Evolutionary conservation across 176 grass and related monocot species (phyloP).

Genomic region (Rhynchospora tenuis): DNA sequence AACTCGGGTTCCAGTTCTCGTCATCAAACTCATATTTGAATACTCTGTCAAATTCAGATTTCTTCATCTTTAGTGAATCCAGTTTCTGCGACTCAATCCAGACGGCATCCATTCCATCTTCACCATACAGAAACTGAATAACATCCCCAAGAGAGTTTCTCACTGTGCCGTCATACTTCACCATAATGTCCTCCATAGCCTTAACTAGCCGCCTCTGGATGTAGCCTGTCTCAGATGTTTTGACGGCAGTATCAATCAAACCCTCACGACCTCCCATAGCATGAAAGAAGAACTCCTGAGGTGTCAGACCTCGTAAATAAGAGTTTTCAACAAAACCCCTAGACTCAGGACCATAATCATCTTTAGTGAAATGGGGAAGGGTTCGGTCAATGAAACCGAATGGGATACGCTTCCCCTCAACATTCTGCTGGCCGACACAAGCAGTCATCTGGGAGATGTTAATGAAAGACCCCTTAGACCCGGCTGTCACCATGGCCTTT

Average conservation of each 20-base stretch:
- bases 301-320: conserved; percentile 91
- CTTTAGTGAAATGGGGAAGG: conserved; percentile 89
- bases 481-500: conserved; percentile 97
- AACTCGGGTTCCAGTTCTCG: conserved; percentile 87
- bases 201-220: conserved; percentile 92
- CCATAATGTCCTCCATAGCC: conserved; percentile 99
- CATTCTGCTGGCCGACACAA: conserved; percentile 97
- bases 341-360: conserved; percentile 89
- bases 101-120: conserved; percentile 99
- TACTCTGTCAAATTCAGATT: conserved; percentile 59
- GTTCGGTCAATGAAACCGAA: conserved; percentile 86
- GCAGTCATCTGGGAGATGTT: conserved; percentile 99
- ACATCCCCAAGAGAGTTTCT: conserved; percentile 95
- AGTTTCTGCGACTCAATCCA: conserved; percentile 94
- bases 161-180: conserved; percentile 96
- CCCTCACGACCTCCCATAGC: conserved; percentile 88
- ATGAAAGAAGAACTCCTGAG: conserved; percentile 94
- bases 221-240: conserved; percentile 92
- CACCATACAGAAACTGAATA: conserved; percentile 96
- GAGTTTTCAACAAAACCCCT: conserved; percentile 99
- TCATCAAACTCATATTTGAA: conserved; percentile 88
- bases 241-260: conserved; percentile 87
- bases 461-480: conserved; percentile 94
- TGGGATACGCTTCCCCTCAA: conserved; percentile 99
- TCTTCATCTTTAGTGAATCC: conserved; percentile 96